Evolutionary conservation across 768 basidiomycete genomes (phyloP).

Genomic region (Lanmaoa pseudosensibilis): DNA sequence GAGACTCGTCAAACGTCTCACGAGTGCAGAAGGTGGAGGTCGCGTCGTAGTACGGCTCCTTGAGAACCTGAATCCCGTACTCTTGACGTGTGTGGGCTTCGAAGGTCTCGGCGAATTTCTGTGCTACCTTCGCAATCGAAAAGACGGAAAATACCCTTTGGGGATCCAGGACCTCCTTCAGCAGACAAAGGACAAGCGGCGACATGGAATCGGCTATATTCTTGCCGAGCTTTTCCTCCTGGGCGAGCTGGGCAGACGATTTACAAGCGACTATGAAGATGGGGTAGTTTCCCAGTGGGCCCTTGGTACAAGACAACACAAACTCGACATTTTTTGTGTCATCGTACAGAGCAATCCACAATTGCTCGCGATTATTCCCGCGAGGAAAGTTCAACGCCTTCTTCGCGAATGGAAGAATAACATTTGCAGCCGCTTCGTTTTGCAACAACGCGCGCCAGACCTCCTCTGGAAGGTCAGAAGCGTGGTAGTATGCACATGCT

Average conservation of each 20-base stretch:
- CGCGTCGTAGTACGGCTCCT: constrained; percentile 60
- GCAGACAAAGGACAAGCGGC: constrained; percentile 12
- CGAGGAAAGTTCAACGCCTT: constrained; percentile 21
- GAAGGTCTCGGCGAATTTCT: constrained; percentile 45
- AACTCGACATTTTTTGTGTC: constrained; percentile 11
- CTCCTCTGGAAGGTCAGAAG: constrained; percentile 16
- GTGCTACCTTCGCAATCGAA: constrained; percentile 48
- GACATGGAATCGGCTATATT: constrained; percentile 4
- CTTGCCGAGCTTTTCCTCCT: constrained; percentile 10
- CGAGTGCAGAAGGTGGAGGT: constrained; percentile 56
- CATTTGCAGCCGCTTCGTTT: constrained; percentile 37
- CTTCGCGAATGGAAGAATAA: constrained; percentile 40
- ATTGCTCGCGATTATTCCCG: neutral
- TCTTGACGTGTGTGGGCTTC: constrained; percentile 34
- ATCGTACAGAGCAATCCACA: constrained; percentile 35
- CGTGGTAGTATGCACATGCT: constrained; percentile 1
- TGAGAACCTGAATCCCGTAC: constrained; percentile 23
- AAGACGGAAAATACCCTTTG: constrained; percentile 58
- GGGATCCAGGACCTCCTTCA: constrained; percentile 13
- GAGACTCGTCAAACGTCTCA: constrained; percentile 33
- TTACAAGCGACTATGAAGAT: constrained; percentile 20
- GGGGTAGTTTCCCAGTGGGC: constrained; percentile 4
- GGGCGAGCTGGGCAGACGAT: constrained; percentile 9
- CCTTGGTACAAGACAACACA: constrained; percentile 7
- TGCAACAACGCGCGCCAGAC: constrained; percentile 33